phyloP scores from a whole-genome alignment of 345 rosid genomes.

The Odontarrhena argentea region DNA sequence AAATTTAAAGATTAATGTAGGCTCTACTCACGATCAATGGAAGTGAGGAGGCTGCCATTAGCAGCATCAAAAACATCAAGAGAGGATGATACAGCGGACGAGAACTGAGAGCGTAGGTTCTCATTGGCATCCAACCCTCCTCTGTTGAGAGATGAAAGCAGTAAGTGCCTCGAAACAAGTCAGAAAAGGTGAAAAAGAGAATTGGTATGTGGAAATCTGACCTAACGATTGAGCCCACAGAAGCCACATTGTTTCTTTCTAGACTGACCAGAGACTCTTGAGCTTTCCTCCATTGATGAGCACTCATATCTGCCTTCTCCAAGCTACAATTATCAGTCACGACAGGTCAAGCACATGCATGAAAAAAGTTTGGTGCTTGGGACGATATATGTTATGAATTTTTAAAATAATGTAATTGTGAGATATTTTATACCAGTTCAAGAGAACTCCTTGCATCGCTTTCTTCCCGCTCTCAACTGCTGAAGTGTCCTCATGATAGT shows the following conservation, averaged over 20 bases:
- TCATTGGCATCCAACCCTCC: slow-evolving; percentile 83
- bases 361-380: neutral
- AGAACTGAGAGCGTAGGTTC: slow-evolving; percentile 60
- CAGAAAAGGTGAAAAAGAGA: slow-evolving; percentile 1
- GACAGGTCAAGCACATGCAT: slow-evolving; percentile 31
- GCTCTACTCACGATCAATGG: slow-evolving; percentile 73
- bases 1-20: neutral
- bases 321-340: slow-evolving; percentile 51
- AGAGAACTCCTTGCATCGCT: slow-evolving; percentile 75
- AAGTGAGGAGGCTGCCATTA: slow-evolving; percentile 63
- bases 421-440: slow-evolving; percentile 60
- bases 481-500: slow-evolving; percentile 65
- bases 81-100: slow-evolving; percentile 73
- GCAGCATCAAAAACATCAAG: slow-evolving; percentile 66
- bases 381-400: slow-evolving; percentile 9
- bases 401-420: slow-evolving; percentile 9
- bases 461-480: slow-evolving; percentile 79
- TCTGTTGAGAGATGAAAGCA: slow-evolving; percentile 42
- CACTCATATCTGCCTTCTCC: slow-evolving; percentile 73
- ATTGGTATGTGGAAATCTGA: slow-evolving; percentile 38
- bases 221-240: slow-evolving; percentile 89
- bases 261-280: slow-evolving; percentile 79
- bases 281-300: slow-evolving; percentile 85
- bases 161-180: slow-evolving; percentile 17
- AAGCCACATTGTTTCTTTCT: slow-evolving; percentile 79